A percentile compares a stretch with the other conserved stretches of the same genome.
These are phyloP conservation scores for Aspergillus homomorphus DNA, from an alignment of 495 filamentous ascomycete species.

Conservation along the genomic window DNA sequence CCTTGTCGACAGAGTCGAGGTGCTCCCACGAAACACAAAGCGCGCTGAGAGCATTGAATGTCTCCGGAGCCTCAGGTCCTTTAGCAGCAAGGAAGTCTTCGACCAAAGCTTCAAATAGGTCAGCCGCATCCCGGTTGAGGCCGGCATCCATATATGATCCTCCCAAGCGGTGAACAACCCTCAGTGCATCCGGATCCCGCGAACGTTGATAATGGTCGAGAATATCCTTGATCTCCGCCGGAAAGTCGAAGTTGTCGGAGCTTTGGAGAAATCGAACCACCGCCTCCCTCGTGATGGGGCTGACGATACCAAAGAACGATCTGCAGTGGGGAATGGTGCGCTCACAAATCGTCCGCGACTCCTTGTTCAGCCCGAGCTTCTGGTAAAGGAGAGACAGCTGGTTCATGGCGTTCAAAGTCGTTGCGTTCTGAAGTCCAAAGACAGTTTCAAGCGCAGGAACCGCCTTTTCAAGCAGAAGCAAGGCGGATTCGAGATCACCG, in stretches of 20 bases:
- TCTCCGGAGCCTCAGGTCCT: conserved; percentile 25
- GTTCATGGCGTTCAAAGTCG: conserved; percentile 29
- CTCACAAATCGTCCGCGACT: conserved; percentile 23
- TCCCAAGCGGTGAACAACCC: conserved; percentile 31
- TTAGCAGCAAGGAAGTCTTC: conserved; percentile 26
- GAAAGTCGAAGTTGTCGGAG: conserved; percentile 32
- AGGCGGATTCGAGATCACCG: conserved; percentile 29
- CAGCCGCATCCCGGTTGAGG: conserved; percentile 28
- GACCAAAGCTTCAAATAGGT: conserved; percentile 27
- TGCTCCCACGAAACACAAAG: conserved; percentile 30
- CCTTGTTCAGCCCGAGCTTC: conserved; percentile 28
- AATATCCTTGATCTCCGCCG: conserved; percentile 26
- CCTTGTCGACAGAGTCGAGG: conserved; percentile 28
- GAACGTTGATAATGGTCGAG: conserved; percentile 28
- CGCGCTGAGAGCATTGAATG: conserved; percentile 31
- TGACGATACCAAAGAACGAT: conserved; percentile 25
- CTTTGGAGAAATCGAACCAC: conserved; percentile 28
- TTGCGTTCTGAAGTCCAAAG: conserved; percentile 29
- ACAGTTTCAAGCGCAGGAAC: conserved; percentile 32
- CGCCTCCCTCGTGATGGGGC: conserved; percentile 24
- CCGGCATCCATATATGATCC: conserved; percentile 29
- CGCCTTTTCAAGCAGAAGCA: conserved; percentile 28
- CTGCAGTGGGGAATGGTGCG: conserved; percentile 29
- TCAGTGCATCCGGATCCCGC: conserved; percentile 22
- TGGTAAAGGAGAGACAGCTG: conserved; percentile 29